Percentiles rank a stretch among this genome's conserved stretches.
Conservation (phyloP, 371 early-diverging fungal genomes). For the Phascolomyces articulosus region DNA sequence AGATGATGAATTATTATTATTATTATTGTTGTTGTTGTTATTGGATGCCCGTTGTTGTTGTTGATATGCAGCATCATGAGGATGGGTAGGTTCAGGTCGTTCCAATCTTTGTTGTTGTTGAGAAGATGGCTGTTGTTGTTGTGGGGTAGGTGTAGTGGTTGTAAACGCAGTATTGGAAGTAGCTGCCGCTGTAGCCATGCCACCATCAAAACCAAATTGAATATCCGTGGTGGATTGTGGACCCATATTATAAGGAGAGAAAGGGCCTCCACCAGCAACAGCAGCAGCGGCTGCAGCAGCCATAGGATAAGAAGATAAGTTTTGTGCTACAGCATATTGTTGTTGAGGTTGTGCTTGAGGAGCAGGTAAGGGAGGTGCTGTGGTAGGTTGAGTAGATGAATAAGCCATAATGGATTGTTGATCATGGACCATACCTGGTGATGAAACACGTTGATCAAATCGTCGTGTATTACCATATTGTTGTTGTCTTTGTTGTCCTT, state of each 20-base stretch:
- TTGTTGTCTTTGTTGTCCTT: constrained; percentile 26
- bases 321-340: constrained; percentile 9
- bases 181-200: constrained; percentile 3
- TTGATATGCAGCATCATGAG: constrained; percentile 6
- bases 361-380: constrained; percentile 6
- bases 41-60: constrained; percentile 8
- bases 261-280: constrained; percentile 3
- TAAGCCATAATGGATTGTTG: background rate
- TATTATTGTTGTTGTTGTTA: background rate
- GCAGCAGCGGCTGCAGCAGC: constrained; percentile 5
- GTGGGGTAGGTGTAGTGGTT: background rate
- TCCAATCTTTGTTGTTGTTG: constrained; percentile 13
- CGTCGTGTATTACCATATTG: constrained; percentile 15
- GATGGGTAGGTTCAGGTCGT: constrained; percentile 16
- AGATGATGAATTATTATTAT: background rate
- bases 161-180: constrained; percentile 2
- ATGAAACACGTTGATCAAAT: constrained; percentile 14
- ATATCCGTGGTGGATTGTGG: constrained; percentile 10
- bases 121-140: constrained; percentile 1
- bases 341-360: constrained; percentile 17
- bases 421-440: constrained; percentile 12
- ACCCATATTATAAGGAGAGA: constrained; percentile 13
- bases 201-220: constrained; percentile 14
- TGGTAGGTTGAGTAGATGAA: constrained; percentile 14
- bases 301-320: constrained; percentile 9